Conservation (phyloP, 371 early-diverging fungal species). For the Massospora cicadina region DNA sequence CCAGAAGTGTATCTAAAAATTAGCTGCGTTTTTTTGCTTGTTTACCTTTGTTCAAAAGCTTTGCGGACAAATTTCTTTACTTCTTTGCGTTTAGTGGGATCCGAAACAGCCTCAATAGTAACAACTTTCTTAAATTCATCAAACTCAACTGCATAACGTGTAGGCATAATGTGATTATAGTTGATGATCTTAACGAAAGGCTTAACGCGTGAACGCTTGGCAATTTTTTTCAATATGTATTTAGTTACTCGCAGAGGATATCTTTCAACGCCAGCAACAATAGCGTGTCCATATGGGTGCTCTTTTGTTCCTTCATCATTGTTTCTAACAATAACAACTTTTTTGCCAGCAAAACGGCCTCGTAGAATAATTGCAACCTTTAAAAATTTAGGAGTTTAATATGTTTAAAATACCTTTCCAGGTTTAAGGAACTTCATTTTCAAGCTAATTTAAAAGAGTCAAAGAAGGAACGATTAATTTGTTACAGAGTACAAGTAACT, state of each 20-base stretch:
- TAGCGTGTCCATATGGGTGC: conserved; percentile 90
- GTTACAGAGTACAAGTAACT: no score
- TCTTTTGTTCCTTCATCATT: conserved; percentile 77
- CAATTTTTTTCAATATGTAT: conserved; percentile 86
- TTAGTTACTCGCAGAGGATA: conserved; percentile 92
- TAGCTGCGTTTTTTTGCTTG: neutral
- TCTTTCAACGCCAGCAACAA: conserved; percentile 92
- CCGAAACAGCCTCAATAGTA: conserved; percentile 77
- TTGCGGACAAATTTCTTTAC: conserved; percentile 88
- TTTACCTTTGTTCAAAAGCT: conserved; percentile 73
- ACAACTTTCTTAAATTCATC: conserved; percentile 75
- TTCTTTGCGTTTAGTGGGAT: conserved; percentile 75
- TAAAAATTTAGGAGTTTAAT: neutral
- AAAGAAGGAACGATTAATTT: neutral
- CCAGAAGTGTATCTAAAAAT: conserved; percentile 73
- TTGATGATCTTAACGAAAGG: conserved; percentile 96
- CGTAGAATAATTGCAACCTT: conserved; percentile 93
- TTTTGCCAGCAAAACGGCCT: conserved; percentile 97
- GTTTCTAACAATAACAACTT: conserved; percentile 97
- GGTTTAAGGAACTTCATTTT: conserved; percentile 18
- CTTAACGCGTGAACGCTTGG: conserved; percentile 92
- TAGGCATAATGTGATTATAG: conserved; percentile 99
- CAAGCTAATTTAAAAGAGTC: neutral
- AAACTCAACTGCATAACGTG: conserved; percentile 77
- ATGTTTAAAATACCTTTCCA: conserved; percentile 13